Conservation (phyloP, 371 early-diverging fungal species). For the Mycotypha africana region DNA sequence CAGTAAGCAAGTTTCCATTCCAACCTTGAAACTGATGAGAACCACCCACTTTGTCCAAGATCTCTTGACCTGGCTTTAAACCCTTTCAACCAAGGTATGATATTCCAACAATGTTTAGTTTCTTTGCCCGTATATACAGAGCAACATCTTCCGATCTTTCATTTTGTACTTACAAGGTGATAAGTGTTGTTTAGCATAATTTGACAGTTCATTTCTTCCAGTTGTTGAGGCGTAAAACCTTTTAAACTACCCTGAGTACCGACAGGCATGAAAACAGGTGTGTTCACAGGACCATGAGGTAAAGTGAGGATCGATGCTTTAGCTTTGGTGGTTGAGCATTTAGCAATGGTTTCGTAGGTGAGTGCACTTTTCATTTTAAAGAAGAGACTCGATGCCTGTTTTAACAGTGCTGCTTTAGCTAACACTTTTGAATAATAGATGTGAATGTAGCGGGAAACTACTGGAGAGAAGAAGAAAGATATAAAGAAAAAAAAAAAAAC, state of each 20-base stretch:
- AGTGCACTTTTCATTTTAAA: slow-evolving; percentile 23
- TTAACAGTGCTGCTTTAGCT: background rate
- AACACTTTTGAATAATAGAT: slow-evolving; percentile 1
- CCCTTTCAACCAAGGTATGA: too few species aligned
- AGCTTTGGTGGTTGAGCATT: slow-evolving; percentile 90
- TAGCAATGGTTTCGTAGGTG: slow-evolving; percentile 40
- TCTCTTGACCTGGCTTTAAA: slow-evolving; percentile 66
- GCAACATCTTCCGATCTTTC: too few species aligned
- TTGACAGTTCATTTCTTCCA: slow-evolving; percentile 82
- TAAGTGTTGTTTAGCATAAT: slow-evolving; percentile 94
- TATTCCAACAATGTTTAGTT: too few species aligned
- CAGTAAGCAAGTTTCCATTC: slow-evolving; percentile 82
- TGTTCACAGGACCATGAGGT: slow-evolving; percentile 80
- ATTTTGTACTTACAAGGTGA: slow-evolving; percentile 76
- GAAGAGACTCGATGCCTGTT: background rate
- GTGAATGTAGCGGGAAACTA: too few species aligned
- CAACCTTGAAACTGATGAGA: slow-evolving; percentile 90
- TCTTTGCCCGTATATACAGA: too few species aligned
- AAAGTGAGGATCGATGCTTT: slow-evolving; percentile 75
- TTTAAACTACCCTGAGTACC: slow-evolving; percentile 97
- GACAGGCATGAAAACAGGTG: slow-evolving; percentile 97
- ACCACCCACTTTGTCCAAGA: slow-evolving; percentile 73
- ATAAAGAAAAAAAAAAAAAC: background rate
- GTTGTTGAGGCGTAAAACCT: slow-evolving; percentile 75
- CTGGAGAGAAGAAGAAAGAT: background rate